Percentiles rank a stretch among this genome's conserved stretches.
These are phyloP conservation scores for Castanea crenata DNA, from an alignment of 306 rosid species.

Conservation along the genomic window DNA sequence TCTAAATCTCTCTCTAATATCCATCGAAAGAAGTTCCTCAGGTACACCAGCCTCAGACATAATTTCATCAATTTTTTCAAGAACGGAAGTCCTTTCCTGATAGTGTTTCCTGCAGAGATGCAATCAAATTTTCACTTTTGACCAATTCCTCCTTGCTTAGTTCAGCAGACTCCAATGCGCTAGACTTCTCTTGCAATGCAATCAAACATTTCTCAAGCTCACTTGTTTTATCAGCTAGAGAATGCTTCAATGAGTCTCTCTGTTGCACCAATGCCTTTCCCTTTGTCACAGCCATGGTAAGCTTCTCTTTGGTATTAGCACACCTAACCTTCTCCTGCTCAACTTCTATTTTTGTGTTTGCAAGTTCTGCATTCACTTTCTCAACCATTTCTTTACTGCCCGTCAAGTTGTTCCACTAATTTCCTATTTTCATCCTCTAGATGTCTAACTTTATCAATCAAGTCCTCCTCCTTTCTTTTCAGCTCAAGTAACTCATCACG, in stretches of 20 bases:
- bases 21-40: slow-evolving; percentile 48
- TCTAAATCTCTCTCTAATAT: slow-evolving; percentile 60
- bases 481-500: slow-evolving; percentile 56
- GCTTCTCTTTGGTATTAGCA: slow-evolving; percentile 81
- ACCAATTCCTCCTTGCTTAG: slow-evolving; percentile 56
- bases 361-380: slow-evolving; percentile 52
- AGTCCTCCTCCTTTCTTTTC: slow-evolving; percentile 59
- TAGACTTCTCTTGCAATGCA: slow-evolving; percentile 75
- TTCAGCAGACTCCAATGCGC: slow-evolving; percentile 72
- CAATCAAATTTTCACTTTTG: slow-evolving; percentile 52
- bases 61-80: slow-evolving; percentile 59
- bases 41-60: slow-evolving; percentile 48
- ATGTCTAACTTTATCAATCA: slow-evolving; percentile 44
- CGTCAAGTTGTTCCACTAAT: slow-evolving; percentile 60
- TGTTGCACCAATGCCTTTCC: slow-evolving; percentile 97
- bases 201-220: slow-evolving; percentile 65
- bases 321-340: slow-evolving; percentile 80
- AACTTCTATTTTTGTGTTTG: slow-evolving; percentile 56
- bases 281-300: slow-evolving; percentile 89
- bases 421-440: slow-evolving; percentile 67
- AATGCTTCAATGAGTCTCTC: slow-evolving; percentile 71
- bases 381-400: slow-evolving; percentile 45
- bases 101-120: slow-evolving; percentile 60
- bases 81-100: slow-evolving; percentile 42
- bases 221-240: slow-evolving; percentile 58